Base-by-base conservation (phyloP, 2,329 filamentous ascomycete species). In the Pseudogymnoascus sp. region DNA sequence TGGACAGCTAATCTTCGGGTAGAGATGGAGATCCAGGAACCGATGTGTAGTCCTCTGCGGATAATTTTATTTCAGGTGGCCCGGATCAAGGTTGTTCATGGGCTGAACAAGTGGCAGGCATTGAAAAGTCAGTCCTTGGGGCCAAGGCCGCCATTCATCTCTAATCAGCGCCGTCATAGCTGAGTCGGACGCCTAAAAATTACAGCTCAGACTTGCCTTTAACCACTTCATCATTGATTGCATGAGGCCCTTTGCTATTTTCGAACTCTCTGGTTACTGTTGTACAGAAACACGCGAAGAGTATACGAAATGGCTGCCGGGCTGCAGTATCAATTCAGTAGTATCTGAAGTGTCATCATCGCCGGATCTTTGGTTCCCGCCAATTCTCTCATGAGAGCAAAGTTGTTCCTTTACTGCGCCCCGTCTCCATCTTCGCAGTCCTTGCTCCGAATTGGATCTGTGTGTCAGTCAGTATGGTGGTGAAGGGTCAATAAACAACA, bases 401-500 rank as follows among this genome's bases (percentile, higher is more conserved):
- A 56, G 85, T 83, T 3, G 89, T 91, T 0, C 89, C 89, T 70
- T 88, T 91, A 11, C 83, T 83, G 70, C 79, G 84, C 4, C 85
- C 83, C 63, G 78, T 83, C 72, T 91, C 87, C 86, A 93, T 93
- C 77, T 93, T 95, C 13, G 90, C 90, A 3, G 90, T 93, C 68
- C 89, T 80, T 2, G 90, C 86, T 13, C 90, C 90, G 71, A 95
- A 95, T 75, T 95, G 90, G 64, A 93, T 92, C 86, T 88, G 66
- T 63, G 50, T 56, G 21, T 7, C 19, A 63, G 59, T 69, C 21
- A 69, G 70, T 67, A 67, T 65, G 64, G 37, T 65, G 64, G 23
- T 7, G 33, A 13, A 13, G 7, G 29, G 7, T 11, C 50, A 15
- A 59, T 26, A 37, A 29, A 19, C 50, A 33, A 19, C 33, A 23